These are phyloP conservation scores for Candida argentea DNA, from an alignment of 805 yeast species.

Conservation along the genomic window DNA sequence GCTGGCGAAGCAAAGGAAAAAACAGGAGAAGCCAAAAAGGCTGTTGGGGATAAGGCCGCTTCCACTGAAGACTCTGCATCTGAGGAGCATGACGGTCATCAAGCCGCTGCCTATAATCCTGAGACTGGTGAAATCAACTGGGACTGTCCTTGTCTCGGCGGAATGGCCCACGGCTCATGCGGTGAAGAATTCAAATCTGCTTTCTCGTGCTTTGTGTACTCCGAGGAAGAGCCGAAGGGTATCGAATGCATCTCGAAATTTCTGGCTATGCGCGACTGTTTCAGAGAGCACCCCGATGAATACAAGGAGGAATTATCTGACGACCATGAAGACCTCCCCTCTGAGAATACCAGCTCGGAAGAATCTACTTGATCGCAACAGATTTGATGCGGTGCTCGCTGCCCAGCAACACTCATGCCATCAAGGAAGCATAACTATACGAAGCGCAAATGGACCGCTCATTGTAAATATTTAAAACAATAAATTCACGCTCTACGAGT, in stretches of 20 bases:
- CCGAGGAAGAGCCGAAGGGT: constrained; percentile 93
- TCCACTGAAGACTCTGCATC: constrained; percentile 12
- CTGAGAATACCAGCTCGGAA: constrained; percentile 1
- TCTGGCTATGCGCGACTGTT: constrained; percentile 87
- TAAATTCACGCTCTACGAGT: not conserved
- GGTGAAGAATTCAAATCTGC: constrained; percentile 94
- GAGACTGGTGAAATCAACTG: constrained; percentile 98
- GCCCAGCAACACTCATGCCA: not conserved
- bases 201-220: constrained; percentile 88
- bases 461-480: not conserved
- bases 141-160: constrained; percentile 99
- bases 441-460: not conserved
- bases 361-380: not conserved
- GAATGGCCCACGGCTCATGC: constrained; percentile 98
- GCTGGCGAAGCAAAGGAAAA: not conserved
- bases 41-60: constrained; percentile 1
- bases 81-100: no score
- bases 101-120: constrained; percentile 76
- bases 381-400: no score
- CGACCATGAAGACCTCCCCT: constrained; percentile 30
- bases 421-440: not conserved
- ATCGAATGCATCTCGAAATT: constrained; percentile 89
- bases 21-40: constrained; percentile 2
- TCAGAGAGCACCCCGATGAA: constrained; percentile 84
- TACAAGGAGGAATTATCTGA: constrained; percentile 87